These are phyloP conservation scores for Cryptosporidium meleagridis DNA, from an alignment of 169 alveolate species.

Conservation along the genomic window DNA sequence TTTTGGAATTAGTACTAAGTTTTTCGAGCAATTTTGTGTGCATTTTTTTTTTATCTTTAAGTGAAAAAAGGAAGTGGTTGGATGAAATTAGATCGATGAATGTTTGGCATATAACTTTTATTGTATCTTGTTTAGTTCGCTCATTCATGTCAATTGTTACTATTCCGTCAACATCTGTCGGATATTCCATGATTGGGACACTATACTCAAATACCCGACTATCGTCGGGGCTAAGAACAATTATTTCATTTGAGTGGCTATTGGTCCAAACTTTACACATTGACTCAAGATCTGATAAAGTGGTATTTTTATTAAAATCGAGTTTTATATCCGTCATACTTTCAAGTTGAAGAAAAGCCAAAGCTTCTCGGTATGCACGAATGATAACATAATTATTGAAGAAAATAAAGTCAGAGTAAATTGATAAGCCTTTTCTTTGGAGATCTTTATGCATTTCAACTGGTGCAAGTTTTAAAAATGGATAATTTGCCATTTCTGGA, in stretches of 20 bases:
- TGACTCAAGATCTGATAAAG: conserved; percentile 14
- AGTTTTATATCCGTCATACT: background rate
- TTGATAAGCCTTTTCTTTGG: background rate
- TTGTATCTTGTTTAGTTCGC: background rate
- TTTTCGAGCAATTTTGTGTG: background rate
- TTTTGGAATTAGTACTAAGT: background rate
- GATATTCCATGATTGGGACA: conserved; percentile 18
- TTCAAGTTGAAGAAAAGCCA: background rate
- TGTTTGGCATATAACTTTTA: conserved; percentile 23
- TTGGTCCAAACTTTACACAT: conserved; percentile 10
- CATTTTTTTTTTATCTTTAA: background rate
- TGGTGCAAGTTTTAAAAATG: conserved; percentile 20
- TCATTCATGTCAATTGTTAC: background rate
- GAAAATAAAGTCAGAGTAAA: conserved; percentile 25
- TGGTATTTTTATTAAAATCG: conserved; percentile 10
- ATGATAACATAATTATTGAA: background rate
- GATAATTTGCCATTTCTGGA: background rate
- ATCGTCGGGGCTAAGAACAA: background rate
- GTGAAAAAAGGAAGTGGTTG: conserved; percentile 17
- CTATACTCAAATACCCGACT: background rate
- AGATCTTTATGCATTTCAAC: conserved; percentile 37
- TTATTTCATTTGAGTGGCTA: background rate
- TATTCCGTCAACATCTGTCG: background rate
- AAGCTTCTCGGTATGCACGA: background rate
- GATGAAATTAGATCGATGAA: conserved; percentile 9